Percentiles rank a stretch among this genome's conserved stretches.
Evolutionary conservation across 2,329 filamentous ascomycete species (phyloP).

Genomic region (Nemania bipapillata): DNA sequence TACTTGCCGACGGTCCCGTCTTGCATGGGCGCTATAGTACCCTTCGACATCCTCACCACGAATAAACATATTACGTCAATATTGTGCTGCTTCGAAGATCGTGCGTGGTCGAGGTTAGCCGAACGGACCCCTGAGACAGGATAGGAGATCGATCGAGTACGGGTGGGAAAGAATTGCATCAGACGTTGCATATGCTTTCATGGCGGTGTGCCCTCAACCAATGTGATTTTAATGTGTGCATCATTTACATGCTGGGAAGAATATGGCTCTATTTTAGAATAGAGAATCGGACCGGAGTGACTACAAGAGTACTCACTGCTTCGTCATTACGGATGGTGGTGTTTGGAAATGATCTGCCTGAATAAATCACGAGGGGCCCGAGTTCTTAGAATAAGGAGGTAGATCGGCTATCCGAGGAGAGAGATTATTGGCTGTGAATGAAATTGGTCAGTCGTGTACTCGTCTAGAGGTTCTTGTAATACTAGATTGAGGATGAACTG

Average conservation of each 20-base stretch:
- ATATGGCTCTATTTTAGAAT: neutral
- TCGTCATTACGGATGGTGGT: neutral
- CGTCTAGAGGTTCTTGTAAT: too few relatives aligned
- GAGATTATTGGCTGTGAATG: too few relatives aligned
- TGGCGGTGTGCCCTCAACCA: conserved; percentile 6
- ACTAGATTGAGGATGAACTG: neutral
- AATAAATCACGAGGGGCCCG: neutral
- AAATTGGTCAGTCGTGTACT: too few relatives aligned
- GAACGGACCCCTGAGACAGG: neutral
- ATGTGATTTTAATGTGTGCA: conserved; percentile 23
- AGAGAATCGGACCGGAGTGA: neutral
- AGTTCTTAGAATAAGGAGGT: neutral
- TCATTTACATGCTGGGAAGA: neutral
- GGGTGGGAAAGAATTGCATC: conserved; percentile 1
- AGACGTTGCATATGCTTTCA: conserved; percentile 4
- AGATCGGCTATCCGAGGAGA: neutral
- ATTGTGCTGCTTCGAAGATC: neutral
- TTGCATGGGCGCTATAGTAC: too few relatives aligned
- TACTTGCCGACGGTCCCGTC: too few relatives aligned
- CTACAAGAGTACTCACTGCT: neutral
- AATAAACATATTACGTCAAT: neutral
- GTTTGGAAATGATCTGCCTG: neutral
- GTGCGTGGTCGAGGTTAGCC: neutral
- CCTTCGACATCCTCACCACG: neutral
- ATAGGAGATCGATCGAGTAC: neutral